Percentiles rank a stretch among this genome's conserved stretches.
Conservation (phyloP, 148 eudicot genomes). For the Selenicereus undatus region DNA sequence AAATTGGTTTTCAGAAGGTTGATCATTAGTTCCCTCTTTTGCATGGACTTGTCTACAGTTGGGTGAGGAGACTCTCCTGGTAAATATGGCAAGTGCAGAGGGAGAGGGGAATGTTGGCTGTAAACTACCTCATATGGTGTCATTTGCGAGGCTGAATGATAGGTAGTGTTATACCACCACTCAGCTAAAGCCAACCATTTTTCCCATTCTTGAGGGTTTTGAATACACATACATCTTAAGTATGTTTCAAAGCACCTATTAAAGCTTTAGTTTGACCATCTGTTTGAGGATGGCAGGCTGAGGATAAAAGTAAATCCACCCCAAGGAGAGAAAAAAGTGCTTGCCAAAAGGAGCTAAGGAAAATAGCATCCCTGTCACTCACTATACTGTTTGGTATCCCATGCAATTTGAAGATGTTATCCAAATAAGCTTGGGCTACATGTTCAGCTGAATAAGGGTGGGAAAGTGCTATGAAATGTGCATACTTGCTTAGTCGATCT, state of each 20-base stretch:
- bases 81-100: too few relatives aligned
- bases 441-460: background rate
- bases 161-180: background rate
- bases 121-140: background rate
- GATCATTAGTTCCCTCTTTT: background rate
- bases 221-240: background rate
- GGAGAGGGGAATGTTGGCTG: background rate
- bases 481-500: background rate
- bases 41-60: background rate
- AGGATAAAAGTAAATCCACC: background rate
- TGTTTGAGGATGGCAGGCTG: background rate
- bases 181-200: conserved; percentile 1
- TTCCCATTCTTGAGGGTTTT: background rate
- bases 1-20: background rate
- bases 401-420: too few relatives aligned
- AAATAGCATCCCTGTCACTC: too few relatives aligned
- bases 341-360: background rate
- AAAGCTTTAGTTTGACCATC: background rate
- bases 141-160: background rate
- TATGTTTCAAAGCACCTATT: background rate
- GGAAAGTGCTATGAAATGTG: background rate
- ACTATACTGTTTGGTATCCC: too few relatives aligned
- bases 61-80: background rate
- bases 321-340: background rate
- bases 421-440: too few relatives aligned